Evolutionary conservation across 176 grass and related monocot genomes (phyloP).

Genomic region (Bothriochloa decipiens): DNA sequence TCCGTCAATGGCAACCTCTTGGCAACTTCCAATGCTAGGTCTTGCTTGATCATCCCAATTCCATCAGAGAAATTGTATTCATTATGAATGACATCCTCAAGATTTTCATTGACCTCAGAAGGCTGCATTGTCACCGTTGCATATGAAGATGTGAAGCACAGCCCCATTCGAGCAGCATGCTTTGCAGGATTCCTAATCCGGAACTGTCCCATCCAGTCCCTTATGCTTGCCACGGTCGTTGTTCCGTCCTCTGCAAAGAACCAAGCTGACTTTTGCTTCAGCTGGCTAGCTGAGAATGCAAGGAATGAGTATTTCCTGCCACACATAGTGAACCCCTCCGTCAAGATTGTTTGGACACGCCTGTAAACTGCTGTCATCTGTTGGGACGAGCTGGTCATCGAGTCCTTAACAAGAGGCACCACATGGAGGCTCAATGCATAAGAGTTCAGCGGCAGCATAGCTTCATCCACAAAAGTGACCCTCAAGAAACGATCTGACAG

Average conservation of each 20-base stretch:
- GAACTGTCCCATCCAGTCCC: constrained; percentile 81
- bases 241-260: constrained; percentile 77
- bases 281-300: constrained; percentile 80
- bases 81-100: constrained; percentile 62
- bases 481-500: constrained; percentile 79
- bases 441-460: constrained; percentile 63
- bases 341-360: constrained; percentile 55
- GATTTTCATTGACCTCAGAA: constrained; percentile 41
- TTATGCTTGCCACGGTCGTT: constrained; percentile 45
- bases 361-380: constrained; percentile 76
- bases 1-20: constrained; percentile 55
- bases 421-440: constrained; percentile 57
- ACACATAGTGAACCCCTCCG: constrained; percentile 72
- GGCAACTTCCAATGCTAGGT: constrained; percentile 75
- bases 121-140: constrained; percentile 60
- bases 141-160: constrained; percentile 88
- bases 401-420: constrained; percentile 58
- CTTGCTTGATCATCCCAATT: constrained; percentile 71
- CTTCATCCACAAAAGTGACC: constrained; percentile 90
- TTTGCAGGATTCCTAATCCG: constrained; percentile 69
- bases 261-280: constrained; percentile 80
- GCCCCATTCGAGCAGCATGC: constrained; percentile 80
- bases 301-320: constrained; percentile 84
- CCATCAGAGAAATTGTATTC: constrained; percentile 80
- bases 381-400: constrained; percentile 46